Evolutionary conservation across 177 flowering plant species (phyloP).

Genomic region (Tripterygium wilfordii): DNA sequence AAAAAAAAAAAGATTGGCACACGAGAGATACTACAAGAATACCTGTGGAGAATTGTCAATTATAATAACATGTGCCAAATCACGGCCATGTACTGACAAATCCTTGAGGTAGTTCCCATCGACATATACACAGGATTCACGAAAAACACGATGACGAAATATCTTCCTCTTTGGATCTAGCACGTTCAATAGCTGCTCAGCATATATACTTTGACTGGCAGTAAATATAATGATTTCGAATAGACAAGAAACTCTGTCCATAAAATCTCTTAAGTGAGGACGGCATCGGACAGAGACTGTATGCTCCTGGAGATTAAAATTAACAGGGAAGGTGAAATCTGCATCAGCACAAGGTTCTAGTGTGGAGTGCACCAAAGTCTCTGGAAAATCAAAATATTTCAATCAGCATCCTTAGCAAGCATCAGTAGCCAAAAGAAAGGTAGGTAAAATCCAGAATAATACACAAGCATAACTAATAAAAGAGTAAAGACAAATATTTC

Average conservation of each 20-base stretch:
- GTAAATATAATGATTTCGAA: slow-evolving; percentile 96
- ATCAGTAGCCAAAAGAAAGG: background rate
- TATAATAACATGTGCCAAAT: slow-evolving; percentile 76
- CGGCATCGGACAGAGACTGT: slow-evolving; percentile 89
- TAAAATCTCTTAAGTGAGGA: slow-evolving; percentile 75
- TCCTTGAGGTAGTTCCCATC: slow-evolving; percentile 97
- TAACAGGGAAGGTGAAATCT: slow-evolving; percentile 87
- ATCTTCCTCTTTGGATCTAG: slow-evolving; percentile 89
- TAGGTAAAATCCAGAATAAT: background rate
- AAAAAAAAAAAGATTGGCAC: too few relatives aligned
- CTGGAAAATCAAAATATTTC: slow-evolving; percentile 36
- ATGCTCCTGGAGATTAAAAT: slow-evolving; percentile 71
- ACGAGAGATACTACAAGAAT: slow-evolving; percentile 12
- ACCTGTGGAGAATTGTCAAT: slow-evolving; percentile 99
- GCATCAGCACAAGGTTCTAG: slow-evolving; percentile 85
- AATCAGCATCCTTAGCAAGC: background rate
- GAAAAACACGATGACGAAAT: slow-evolving; percentile 88
- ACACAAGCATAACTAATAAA: too few relatives aligned
- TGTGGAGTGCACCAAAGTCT: slow-evolving; percentile 90
- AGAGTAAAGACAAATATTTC: too few relatives aligned
- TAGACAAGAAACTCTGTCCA: slow-evolving; percentile 74
- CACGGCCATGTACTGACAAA: slow-evolving; percentile 94
- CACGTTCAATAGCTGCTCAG: slow-evolving; percentile 91
- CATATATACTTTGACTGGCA: slow-evolving; percentile 98
- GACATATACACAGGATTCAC: slow-evolving; percentile 87